A percentile compares a stretch with the other conserved stretches of the same genome.
Evolutionary conservation across 208 protist genomes (phyloP).

Genomic region (Trypanosoma cruzi): DNA sequence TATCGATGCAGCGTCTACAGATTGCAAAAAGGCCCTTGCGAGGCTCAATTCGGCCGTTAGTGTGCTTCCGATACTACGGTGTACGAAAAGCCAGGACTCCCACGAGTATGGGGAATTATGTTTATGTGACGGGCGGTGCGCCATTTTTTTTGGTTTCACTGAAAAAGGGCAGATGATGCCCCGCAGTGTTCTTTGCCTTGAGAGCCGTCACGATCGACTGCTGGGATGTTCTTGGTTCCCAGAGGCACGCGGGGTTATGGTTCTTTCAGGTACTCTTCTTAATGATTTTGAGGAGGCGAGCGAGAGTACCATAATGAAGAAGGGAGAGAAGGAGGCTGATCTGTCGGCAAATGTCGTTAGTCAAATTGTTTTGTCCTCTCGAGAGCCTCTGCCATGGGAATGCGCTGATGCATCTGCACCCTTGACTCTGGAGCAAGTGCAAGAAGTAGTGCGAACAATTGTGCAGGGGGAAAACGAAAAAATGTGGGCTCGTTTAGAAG

Average conservation of each 20-base stretch:
- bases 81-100: neutral
- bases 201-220: neutral
- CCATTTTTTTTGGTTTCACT: conserved; percentile 16
- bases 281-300: neutral
- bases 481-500: conserved; percentile 18
- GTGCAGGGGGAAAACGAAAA: conserved; percentile 30
- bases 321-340: neutral
- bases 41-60: conserved; percentile 6
- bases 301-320: neutral
- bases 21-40: conserved; percentile 14
- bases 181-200: conserved; percentile 1
- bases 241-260: neutral
- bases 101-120: conserved; percentile 11
- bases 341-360: neutral
- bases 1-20: conserved; percentile 11
- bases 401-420: neutral
- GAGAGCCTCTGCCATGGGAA: conserved; percentile 8
- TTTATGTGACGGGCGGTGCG: conserved; percentile 17
- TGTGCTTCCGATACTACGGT: conserved; percentile 15
- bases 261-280: conserved; percentile 23
- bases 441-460: conserved; percentile 24
- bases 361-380: conserved; percentile 12
- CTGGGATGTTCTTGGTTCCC: conserved; percentile 17
- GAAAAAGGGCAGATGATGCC: conserved; percentile 8
- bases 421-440: neutral